Evolutionary conservation across 164 flowering plant species (phyloP).

Genomic region (Chimonanthus salicifolius): DNA sequence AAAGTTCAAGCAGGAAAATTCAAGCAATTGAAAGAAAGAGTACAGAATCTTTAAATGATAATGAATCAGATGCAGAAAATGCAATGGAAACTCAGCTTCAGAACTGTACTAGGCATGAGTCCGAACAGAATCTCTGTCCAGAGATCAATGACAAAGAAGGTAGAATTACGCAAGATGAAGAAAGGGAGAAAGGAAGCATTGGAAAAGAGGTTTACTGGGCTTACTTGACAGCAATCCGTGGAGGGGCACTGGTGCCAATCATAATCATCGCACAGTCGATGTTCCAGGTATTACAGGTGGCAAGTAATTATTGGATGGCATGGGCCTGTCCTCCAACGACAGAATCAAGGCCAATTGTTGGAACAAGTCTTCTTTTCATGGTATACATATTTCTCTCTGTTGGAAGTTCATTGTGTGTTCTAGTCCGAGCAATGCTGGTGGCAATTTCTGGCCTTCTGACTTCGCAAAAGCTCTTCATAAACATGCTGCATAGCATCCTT

Average conservation of each 20-base stretch:
- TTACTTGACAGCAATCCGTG: slow-evolving; percentile 62
- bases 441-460: slow-evolving; percentile 61
- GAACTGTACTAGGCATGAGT: slow-evolving; percentile 37
- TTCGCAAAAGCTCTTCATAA: slow-evolving; percentile 63
- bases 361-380: slow-evolving; percentile 42
- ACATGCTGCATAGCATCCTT: slow-evolving; percentile 70
- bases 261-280: slow-evolving; percentile 71
- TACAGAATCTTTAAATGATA: slow-evolving; percentile 5
- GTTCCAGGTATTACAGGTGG: slow-evolving; percentile 73
- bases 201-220: slow-evolving; percentile 85
- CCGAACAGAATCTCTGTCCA: slow-evolving; percentile 41
- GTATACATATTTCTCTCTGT: slow-evolving; percentile 68
- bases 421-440: slow-evolving; percentile 54
- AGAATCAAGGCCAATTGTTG: slow-evolving; percentile 28
- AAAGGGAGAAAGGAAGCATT: slow-evolving; percentile 87
- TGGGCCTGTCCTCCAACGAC: slow-evolving; percentile 78
- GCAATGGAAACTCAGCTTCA: slow-evolving; percentile 25
- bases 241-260: slow-evolving; percentile 66
- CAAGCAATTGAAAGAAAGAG: slow-evolving; percentile 10
- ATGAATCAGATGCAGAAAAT: slow-evolving; percentile 28
- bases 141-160: slow-evolving; percentile 63
- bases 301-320: slow-evolving; percentile 97
- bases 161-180: slow-evolving; percentile 76
- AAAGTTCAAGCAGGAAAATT: slow-evolving; percentile 40
- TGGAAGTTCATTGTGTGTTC: slow-evolving; percentile 72